phyloP scores from a whole-genome alignment of 495 filamentous ascomycete genomes.

The Hypoxylon crocopeplum region DNA sequence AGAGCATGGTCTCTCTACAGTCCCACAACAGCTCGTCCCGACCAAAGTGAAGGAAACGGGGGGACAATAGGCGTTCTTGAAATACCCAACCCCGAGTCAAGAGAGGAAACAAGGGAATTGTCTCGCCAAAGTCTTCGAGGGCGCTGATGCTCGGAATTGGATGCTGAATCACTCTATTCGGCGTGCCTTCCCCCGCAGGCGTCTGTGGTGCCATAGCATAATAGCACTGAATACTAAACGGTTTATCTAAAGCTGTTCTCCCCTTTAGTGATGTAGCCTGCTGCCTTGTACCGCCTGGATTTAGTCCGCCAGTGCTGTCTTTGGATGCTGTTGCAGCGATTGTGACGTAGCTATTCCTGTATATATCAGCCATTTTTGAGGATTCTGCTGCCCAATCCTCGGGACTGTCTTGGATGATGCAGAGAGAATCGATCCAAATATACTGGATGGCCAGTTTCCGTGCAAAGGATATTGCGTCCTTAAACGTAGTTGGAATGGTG shows the following conservation, averaged over 20 bases:
- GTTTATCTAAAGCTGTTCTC: not conserved
- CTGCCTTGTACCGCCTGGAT: not conserved
- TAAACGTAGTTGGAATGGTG: slow-evolving; percentile 20
- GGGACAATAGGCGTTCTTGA: slow-evolving; percentile 28
- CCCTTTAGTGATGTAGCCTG: not conserved
- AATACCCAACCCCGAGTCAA: slow-evolving; percentile 30
- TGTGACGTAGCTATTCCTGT: slow-evolving; percentile 21
- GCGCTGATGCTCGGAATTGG: not conserved
- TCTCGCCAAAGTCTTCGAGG: slow-evolving; percentile 2
- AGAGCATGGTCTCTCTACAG: slow-evolving; percentile 20
- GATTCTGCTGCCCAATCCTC: slow-evolving; percentile 27
- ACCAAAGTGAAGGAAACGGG: slow-evolving; percentile 30
- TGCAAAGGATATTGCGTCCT: slow-evolving; percentile 23
- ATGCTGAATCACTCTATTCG: not conserved
- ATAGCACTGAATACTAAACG: slow-evolving; percentile 3
- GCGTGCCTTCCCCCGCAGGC: not conserved
- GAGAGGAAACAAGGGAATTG: slow-evolving; percentile 3
- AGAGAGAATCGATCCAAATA: slow-evolving; percentile 19
- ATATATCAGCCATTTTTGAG: slow-evolving; percentile 23
- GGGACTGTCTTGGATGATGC: slow-evolving; percentile 29
- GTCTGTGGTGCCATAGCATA: not conserved
- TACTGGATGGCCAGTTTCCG: slow-evolving; percentile 18
- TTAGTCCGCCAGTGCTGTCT: slow-evolving; percentile 4
- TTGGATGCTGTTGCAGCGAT: slow-evolving; percentile 13
- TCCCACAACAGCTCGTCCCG: slow-evolving; percentile 30